These are phyloP conservation scores for Paraconiothyrium brasiliense DNA, from an alignment of 2,329 filamentous ascomycete genomes.

Conservation along the genomic window DNA sequence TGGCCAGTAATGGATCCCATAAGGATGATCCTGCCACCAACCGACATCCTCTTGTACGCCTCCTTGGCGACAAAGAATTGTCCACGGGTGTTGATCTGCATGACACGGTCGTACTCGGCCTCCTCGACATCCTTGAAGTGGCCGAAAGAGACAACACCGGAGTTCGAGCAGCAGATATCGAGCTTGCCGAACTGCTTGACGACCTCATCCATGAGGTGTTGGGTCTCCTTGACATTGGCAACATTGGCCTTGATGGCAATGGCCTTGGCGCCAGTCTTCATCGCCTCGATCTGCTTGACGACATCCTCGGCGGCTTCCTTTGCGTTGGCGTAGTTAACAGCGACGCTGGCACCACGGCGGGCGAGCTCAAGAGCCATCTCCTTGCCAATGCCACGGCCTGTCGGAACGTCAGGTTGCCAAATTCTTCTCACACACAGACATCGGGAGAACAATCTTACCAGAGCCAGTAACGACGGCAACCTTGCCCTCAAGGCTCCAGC, in stretches of 20 bases:
- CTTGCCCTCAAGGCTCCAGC: conserved; percentile 63
- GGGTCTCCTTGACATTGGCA: conserved; percentile 69
- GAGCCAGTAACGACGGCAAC: conserved; percentile 64
- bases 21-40: conserved; percentile 63
- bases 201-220: conserved; percentile 70
- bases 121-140: conserved; percentile 64
- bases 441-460: conserved; percentile 44
- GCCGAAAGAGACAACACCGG: conserved; percentile 65
- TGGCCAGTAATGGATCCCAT: conserved; percentile 67
- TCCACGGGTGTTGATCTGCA: conserved; percentile 69
- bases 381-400: conserved; percentile 71
- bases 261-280: conserved; percentile 68
- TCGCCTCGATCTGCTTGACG: conserved; percentile 71
- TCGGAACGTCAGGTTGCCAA: conserved; percentile 26
- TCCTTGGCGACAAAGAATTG: conserved; percentile 71
- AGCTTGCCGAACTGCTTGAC: conserved; percentile 71
- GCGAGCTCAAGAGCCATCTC: conserved; percentile 74
- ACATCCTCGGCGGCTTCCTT: conserved; percentile 71
- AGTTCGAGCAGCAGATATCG: conserved; percentile 76
- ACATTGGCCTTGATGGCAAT: conserved; percentile 75
- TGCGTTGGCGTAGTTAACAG: conserved; percentile 75
- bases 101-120: conserved; percentile 67
- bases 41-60: conserved; percentile 63
- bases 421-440: neutral
- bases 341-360: conserved; percentile 70